Evolutionary conservation across 2,329 filamentous ascomycete species (phyloP), one percentile per base, ranked within the genome.

Genomic region (Berkeleyomyces basicola): DNA sequence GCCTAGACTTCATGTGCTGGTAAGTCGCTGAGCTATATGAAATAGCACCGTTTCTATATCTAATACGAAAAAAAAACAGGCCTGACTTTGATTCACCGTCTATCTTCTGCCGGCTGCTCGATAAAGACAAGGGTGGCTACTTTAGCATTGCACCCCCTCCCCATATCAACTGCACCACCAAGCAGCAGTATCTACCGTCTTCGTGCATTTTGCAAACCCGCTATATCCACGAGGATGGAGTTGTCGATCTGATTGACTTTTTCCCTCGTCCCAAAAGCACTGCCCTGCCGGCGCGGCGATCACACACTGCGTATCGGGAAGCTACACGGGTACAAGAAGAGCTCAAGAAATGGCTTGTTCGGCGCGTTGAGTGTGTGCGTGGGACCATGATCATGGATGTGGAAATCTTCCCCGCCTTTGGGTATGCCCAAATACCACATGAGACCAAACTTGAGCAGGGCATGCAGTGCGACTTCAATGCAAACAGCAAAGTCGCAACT

Each of bases 1-100:
- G 85, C 66, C 72, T 90, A 63, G 87, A 89, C 70, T 88, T 84
- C 68, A 87, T 90, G 85, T 90, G 86, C 72, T 90, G 86, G 83
- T 83, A 69, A 72, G 77, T 39, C 51, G 16, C 2, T 9, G 42
- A 31, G 47, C 11, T 53, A 23, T 66, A 59, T 43, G 63, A 16
- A 36, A n/a, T 4, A 16, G 10, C 3, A 10, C 7, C n/a, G 43
- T 9, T 10, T 14, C 36, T 39, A 36, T 43, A 33, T 33, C 33
- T 44, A 44, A 47, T n/a, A 33, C 14, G 6, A 43, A 49, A 40
- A 31, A 60, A 40, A 31, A 60, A 4, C 46, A 86, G 82, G 87
- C 87, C 86, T 2, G 82, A 88, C 67, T 90, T 90, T 70, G 87
- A 90, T 71, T 89, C 86, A 4, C 86, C 87, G 0, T 85, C 84